Evolutionary conservation across 2,329 filamentous ascomycete genomes (phyloP).

Genomic region (Septoria petroselini): DNA sequence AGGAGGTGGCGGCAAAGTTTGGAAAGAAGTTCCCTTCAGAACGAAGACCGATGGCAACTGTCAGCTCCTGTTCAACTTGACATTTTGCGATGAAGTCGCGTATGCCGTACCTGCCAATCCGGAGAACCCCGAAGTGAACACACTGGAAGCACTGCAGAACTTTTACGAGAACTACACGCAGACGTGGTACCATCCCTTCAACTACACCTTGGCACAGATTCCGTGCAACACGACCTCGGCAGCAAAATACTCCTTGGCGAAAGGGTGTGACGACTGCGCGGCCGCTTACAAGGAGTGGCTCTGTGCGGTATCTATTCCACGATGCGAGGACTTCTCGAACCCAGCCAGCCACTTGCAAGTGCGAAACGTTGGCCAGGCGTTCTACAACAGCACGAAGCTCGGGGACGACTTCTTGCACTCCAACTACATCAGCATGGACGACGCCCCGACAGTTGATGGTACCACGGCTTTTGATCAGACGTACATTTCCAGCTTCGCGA

Average conservation of each 20-base stretch:
- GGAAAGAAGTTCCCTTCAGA: constrained; percentile 64
- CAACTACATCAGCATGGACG: constrained; percentile 35
- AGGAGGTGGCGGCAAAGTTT: constrained; percentile 74
- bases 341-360: constrained; percentile 56
- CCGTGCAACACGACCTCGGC: constrained; percentile 74
- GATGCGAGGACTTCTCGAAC: constrained; percentile 78
- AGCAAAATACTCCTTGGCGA: constrained; percentile 76
- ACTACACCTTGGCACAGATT: constrained; percentile 76
- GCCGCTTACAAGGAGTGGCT: constrained; percentile 89
- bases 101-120: constrained; percentile 87
- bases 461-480: constrained; percentile 35
- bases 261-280: constrained; percentile 71
- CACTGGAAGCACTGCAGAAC: constrained; percentile 53
- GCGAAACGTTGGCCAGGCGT: constrained; percentile 63
- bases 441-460: constrained; percentile 35
- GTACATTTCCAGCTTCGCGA: constrained; percentile 32
- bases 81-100: constrained; percentile 82
- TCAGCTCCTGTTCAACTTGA: constrained; percentile 78
- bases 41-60: constrained; percentile 85
- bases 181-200: constrained; percentile 71
- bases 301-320: constrained; percentile 86
- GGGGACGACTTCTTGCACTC: constrained; percentile 24
- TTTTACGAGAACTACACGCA: constrained; percentile 77
- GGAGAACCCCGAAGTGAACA: constrained; percentile 49
- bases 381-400: constrained; percentile 33